phyloP scores from a whole-genome alignment of 768 basidiomycete genomes.

The Phanerodontia chrysosporium region DNA sequence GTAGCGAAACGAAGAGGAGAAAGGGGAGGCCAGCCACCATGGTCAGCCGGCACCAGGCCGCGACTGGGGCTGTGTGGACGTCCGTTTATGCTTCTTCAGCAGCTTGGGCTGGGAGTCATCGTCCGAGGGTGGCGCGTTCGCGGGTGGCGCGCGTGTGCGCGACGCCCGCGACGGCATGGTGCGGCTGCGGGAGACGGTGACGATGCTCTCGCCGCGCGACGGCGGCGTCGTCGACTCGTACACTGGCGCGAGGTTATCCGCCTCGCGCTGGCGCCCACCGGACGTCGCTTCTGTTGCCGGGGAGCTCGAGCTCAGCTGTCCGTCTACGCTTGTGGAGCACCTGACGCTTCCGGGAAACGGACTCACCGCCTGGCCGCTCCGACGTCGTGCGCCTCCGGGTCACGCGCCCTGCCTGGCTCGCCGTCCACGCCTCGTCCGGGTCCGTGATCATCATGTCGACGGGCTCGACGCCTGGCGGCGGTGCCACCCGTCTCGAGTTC shows the following conservation, averaged over 20 bases:
- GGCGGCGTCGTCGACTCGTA: conserved; percentile 34
- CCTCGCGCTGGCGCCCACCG: conserved; percentile 21
- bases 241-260: conserved; percentile 42
- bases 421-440: conserved; percentile 35
- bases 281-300: conserved; percentile 21
- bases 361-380: conserved; percentile 31
- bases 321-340: neutral
- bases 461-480: conserved; percentile 28
- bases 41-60: conserved; percentile 10
- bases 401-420: conserved; percentile 30
- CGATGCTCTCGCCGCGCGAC: conserved; percentile 27
- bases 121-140: conserved; percentile 21
- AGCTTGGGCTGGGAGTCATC: conserved; percentile 36
- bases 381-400: conserved; percentile 56
- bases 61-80: conserved; percentile 33
- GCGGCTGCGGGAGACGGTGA: conserved; percentile 53
- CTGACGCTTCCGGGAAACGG: neutral
- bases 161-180: conserved; percentile 49
- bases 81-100: conserved; percentile 50
- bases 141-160: conserved; percentile 8
- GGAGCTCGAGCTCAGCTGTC: neutral
- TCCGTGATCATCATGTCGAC: conserved; percentile 20
- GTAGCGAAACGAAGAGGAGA: conserved; percentile 1
- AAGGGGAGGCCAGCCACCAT: neutral
- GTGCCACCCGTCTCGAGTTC: conserved; percentile 26